Evolutionary conservation across 2,329 filamentous ascomycete species (phyloP).

Genomic region (Fusarium brevicatenulatum): DNA sequence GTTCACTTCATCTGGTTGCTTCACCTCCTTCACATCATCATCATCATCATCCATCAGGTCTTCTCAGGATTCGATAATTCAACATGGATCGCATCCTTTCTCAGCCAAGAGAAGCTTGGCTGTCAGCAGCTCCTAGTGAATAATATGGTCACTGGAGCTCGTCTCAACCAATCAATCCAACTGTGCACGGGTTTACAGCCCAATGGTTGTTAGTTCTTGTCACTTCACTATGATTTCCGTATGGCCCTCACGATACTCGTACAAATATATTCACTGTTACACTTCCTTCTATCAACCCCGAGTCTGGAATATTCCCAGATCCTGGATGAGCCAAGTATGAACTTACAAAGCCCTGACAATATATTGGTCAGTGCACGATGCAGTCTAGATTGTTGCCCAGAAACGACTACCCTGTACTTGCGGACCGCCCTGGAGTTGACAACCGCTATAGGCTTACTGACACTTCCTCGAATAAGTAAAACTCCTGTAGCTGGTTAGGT

Average conservation of each 20-base stretch:
- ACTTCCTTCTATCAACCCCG: background rate
- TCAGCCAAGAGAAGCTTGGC: background rate
- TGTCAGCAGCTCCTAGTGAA: background rate
- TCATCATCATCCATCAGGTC: background rate
- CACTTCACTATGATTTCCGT: background rate
- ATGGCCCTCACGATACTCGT: background rate
- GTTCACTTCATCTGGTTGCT: background rate
- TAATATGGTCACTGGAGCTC: background rate
- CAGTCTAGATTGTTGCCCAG: too few relatives aligned
- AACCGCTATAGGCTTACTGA: background rate
- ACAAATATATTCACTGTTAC: background rate
- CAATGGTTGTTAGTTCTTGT: background rate
- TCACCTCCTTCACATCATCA: background rate
- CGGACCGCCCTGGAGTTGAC: background rate
- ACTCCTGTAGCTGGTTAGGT: background rate
- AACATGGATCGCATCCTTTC: conserved; percentile 2
- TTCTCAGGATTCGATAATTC: background rate
- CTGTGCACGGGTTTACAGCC: background rate
- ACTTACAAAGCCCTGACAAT: background rate
- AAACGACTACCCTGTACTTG: background rate
- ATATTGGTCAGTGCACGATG: background rate
- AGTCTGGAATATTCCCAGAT: background rate
- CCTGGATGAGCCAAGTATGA: background rate
- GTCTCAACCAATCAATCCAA: background rate
- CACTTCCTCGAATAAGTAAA: background rate